A percentile compares a stretch with the other conserved stretches of the same genome.
phyloP scores from a whole-genome alignment of 2,329 filamentous ascomycete genomes.

The Penicillium sp. region DNA sequence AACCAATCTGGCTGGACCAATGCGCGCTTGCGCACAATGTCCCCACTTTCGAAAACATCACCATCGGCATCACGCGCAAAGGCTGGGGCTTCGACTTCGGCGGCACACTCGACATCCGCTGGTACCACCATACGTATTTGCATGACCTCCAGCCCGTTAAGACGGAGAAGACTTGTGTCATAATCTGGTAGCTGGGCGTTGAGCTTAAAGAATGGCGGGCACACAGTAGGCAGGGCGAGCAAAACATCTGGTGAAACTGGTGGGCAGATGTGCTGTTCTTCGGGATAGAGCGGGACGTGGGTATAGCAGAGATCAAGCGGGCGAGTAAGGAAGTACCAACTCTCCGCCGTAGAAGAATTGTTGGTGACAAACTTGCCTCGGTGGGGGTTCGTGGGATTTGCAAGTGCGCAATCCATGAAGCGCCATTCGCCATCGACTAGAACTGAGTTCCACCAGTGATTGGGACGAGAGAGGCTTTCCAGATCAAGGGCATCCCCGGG shows the following conservation, averaged over 20 bases:
- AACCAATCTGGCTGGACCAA: conserved; percentile 92
- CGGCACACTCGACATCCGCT: conserved; percentile 83
- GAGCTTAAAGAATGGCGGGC: conserved; percentile 84
- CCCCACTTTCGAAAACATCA: conserved; percentile 89
- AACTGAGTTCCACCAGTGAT: conserved; percentile 98
- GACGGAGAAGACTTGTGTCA: conserved; percentile 78
- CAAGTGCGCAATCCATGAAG: conserved; percentile 90
- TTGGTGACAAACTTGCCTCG: conserved; percentile 74
- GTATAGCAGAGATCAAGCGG: conserved; percentile 93
- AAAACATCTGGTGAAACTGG: conserved; percentile 82
- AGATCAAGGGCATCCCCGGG: conserved; percentile 82
- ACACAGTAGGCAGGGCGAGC: conserved; percentile 80
- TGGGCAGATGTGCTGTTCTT: conserved; percentile 91
- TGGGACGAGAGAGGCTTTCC: conserved; percentile 77
- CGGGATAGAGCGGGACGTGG: conserved; percentile 81
- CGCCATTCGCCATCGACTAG: conserved; percentile 94
- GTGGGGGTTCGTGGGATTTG: conserved; percentile 84
- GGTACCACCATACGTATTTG: conserved; percentile 88
- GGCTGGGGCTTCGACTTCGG: conserved; percentile 82
- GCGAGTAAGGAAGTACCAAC: conserved; percentile 89
- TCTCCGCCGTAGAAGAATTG: conserved; percentile 69
- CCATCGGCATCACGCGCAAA: conserved; percentile 83
- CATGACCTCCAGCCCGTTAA: conserved; percentile 90
- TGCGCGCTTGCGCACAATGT: conserved; percentile 79
- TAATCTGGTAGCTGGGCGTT: conserved; percentile 78